A percentile compares a stretch with the other conserved stretches of the same genome.
Conservation (phyloP, 1,139 yeast species). For the Debaryomyces udenii region DNA sequence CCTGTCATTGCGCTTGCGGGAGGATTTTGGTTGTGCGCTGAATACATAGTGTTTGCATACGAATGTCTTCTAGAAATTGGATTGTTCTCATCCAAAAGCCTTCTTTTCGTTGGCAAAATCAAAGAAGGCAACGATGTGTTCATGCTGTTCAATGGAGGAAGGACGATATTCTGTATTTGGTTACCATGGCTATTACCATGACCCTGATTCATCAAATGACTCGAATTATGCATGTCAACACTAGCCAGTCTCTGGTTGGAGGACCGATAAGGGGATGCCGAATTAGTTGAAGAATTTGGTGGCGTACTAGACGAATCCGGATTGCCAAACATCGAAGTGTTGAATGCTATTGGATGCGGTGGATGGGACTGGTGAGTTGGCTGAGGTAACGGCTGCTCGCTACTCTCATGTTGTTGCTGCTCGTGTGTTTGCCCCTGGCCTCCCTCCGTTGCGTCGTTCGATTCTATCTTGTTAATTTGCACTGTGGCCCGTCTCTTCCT, state of each 20-base stretch:
- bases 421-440: not conserved
- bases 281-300: slow-evolving; percentile 5
- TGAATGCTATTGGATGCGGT: slow-evolving; percentile 31
- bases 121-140: slow-evolving; percentile 9
- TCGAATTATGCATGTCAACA: slow-evolving; percentile 25
- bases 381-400: not conserved
- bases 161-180: slow-evolving; percentile 6
- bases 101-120: slow-evolving; percentile 27
- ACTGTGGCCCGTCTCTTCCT: slow-evolving; percentile 61
- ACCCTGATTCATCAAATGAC: not conserved
- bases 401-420: slow-evolving; percentile 2
- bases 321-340: slow-evolving; percentile 43
- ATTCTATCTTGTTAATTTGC: slow-evolving; percentile 4
- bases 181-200: not conserved
- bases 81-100: slow-evolving; percentile 32
- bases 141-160: slow-evolving; percentile 12
- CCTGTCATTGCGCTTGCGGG: slow-evolving; percentile 11
- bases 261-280: slow-evolving; percentile 6
- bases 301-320: slow-evolving; percentile 11
- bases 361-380: slow-evolving; percentile 15
- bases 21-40: slow-evolving; percentile 7
- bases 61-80: slow-evolving; percentile 30
- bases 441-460: not conserved
- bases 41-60: slow-evolving; percentile 27
- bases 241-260: slow-evolving; percentile 32